A percentile compares a stretch with the other conserved stretches of the same genome.
phyloP scores from a whole-genome alignment of 805 yeast species.

The Starmera quercuum region DNA sequence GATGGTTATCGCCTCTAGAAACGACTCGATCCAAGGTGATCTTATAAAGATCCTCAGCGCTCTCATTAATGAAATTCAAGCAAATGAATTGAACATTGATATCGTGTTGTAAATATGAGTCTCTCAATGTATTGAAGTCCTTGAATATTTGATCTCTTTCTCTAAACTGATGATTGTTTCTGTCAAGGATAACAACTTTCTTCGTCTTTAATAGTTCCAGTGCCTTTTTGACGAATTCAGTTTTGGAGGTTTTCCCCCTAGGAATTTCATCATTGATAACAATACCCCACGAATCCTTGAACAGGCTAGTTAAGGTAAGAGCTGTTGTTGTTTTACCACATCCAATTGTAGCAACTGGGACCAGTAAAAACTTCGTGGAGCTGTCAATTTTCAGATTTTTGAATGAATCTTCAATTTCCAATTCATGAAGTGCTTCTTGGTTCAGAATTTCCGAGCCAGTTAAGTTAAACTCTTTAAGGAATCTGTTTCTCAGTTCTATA shows the following conservation, averaged over 20 bases:
- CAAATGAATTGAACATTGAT: slow-evolving; percentile 53
- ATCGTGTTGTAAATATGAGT: slow-evolving; percentile 33
- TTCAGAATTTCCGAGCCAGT: slow-evolving; percentile 53
- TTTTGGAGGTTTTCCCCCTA: slow-evolving; percentile 35
- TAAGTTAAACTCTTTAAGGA: slow-evolving; percentile 44
- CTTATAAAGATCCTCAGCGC: slow-evolving; percentile 32
- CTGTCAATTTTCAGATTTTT: slow-evolving; percentile 27
- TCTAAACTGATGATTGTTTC: slow-evolving; percentile 68
- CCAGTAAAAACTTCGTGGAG: slow-evolving; percentile 49
- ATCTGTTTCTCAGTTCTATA: slow-evolving; percentile 61
- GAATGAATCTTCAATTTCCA: slow-evolving; percentile 30
- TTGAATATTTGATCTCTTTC: slow-evolving; percentile 66
- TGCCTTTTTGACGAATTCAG: slow-evolving; percentile 40
- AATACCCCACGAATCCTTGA: slow-evolving; percentile 54
- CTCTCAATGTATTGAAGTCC: slow-evolving; percentile 37
- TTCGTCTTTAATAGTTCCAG: slow-evolving; percentile 30
- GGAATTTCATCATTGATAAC: slow-evolving; percentile 76
- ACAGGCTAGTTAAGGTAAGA: slow-evolving; percentile 46
- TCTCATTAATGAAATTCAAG: slow-evolving; percentile 51
- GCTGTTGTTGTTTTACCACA: slow-evolving; percentile 91
- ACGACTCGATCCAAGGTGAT: slow-evolving; percentile 54
- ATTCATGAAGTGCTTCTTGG: slow-evolving; percentile 29
- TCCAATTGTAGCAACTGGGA: slow-evolving; percentile 87
- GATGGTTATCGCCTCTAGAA: slow-evolving; percentile 82
- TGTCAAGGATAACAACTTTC: slow-evolving; percentile 62